Conservation (phyloP, 805 yeast genomes). For the Wickerhamomyces kurtzmanii region DNA sequence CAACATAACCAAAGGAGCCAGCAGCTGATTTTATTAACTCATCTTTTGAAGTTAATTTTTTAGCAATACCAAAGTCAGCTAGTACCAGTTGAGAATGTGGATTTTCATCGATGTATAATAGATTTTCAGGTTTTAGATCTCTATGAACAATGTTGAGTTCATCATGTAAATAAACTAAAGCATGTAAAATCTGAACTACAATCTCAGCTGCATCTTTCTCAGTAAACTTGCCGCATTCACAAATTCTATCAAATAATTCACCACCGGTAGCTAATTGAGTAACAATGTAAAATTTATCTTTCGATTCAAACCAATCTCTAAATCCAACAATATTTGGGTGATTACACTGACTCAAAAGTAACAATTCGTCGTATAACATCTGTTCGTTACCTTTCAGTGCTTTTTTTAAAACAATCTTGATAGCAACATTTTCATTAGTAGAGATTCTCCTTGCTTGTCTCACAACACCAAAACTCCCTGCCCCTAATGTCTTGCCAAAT, state of each 20-base stretch:
- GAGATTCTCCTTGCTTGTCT: slow-evolving; percentile 52
- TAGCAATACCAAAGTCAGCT: slow-evolving; percentile 96
- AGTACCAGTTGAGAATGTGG: slow-evolving; percentile 66
- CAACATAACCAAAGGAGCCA: slow-evolving; percentile 94
- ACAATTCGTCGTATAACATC: slow-evolving; percentile 71
- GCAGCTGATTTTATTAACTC: slow-evolving; percentile 65
- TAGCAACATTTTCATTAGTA: slow-evolving; percentile 69
- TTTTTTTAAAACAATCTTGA: slow-evolving; percentile 81
- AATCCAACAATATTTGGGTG: slow-evolving; percentile 89
- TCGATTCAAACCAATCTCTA: slow-evolving; percentile 88
- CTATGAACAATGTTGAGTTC: slow-evolving; percentile 75
- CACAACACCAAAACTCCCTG: slow-evolving; percentile 93
- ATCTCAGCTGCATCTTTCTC: slow-evolving; percentile 80
- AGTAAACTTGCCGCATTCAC: slow-evolving; percentile 73
- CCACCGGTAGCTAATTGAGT: slow-evolving; percentile 96
- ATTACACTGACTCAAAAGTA: slow-evolving; percentile 51
- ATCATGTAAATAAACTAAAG: slow-evolving; percentile 69
- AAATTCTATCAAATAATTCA: slow-evolving; percentile 82
- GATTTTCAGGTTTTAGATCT: slow-evolving; percentile 91
- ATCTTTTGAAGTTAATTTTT: slow-evolving; percentile 48
- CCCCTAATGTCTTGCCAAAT: slow-evolving; percentile 82
- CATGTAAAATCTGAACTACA: slow-evolving; percentile 64
- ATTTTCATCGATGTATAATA: slow-evolving; percentile 54
- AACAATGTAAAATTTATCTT: slow-evolving; percentile 85
- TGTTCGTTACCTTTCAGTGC: slow-evolving; percentile 73